Conservation (phyloP, 495 filamentous ascomycete species). For the Patellaria atrata region DNA sequence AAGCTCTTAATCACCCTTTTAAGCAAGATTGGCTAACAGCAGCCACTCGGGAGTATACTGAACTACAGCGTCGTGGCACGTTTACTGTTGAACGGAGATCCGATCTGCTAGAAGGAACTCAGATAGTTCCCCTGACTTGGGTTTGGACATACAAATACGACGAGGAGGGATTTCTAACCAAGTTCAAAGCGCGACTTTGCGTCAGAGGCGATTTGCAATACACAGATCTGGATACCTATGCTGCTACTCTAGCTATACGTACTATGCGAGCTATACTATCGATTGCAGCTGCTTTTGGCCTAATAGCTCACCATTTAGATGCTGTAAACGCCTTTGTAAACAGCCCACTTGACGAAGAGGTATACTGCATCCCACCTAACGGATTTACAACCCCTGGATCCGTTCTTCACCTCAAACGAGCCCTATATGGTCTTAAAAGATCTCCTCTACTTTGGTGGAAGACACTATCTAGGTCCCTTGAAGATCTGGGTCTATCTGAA, state of each 20-base stretch:
- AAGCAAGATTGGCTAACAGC: too few relatives aligned
- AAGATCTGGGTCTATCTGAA: slow-evolving; percentile 2
- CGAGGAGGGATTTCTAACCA: slow-evolving; percentile 6
- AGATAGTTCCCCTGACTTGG: slow-evolving; percentile 12
- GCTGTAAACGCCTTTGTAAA: slow-evolving; percentile 5
- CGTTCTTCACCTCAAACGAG: slow-evolving; percentile 1
- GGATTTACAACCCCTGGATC: neutral
- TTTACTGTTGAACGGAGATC: too few relatives aligned
- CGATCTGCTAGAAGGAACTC: too few relatives aligned
- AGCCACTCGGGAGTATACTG: too few relatives aligned
- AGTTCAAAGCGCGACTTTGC: slow-evolving; percentile 7
- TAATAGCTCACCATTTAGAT: slow-evolving; percentile 4
- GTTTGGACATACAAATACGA: slow-evolving; percentile 14
- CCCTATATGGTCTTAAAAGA: slow-evolving; percentile 10
- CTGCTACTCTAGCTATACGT: slow-evolving; percentile 5
- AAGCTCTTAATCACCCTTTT: too few relatives aligned
- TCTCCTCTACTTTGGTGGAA: slow-evolving; percentile 8
- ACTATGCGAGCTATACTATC: slow-evolving; percentile 6
- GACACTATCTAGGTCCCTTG: slow-evolving; percentile 2
- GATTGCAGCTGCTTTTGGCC: slow-evolving; percentile 2
- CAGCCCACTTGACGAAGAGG: neutral
- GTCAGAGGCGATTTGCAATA: slow-evolving; percentile 8
- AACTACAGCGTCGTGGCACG: too few relatives aligned
- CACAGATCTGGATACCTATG: slow-evolving; percentile 3
- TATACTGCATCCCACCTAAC: slow-evolving; percentile 4